These are phyloP conservation scores for Lactarius deliciosus DNA, from an alignment of 768 basidiomycete genomes.

Conservation along the genomic window DNA sequence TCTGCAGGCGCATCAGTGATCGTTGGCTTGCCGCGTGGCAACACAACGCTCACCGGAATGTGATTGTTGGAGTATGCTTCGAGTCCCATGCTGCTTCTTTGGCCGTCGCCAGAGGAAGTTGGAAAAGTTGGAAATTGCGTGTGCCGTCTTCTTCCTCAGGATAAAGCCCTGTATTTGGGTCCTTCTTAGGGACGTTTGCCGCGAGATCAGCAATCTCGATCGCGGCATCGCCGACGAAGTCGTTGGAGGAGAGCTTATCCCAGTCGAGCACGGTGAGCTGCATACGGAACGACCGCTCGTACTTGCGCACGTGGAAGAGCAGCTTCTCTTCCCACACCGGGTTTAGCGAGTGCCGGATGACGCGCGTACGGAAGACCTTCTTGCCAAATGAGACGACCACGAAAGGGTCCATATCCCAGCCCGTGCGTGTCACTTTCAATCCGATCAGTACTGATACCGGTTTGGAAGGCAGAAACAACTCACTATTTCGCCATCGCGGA, in stretches of 20 bases:
- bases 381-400: conserved; percentile 95
- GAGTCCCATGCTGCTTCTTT: conserved; percentile 71
- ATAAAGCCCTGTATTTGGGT: conserved; percentile 54
- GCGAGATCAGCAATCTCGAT: conserved; percentile 70
- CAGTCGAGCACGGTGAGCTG: conserved; percentile 90
- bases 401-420: conserved; percentile 98
- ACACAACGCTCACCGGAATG: conserved; percentile 53
- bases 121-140: conserved; percentile 69
- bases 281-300: conserved; percentile 76
- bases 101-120: conserved; percentile 57
- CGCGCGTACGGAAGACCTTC: conserved; percentile 92
- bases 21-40: neutral
- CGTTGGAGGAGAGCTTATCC: conserved; percentile 92
- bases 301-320: conserved; percentile 89
- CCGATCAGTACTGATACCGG: neutral
- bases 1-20: conserved; percentile 39
- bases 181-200: conserved; percentile 47
- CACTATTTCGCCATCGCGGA: conserved; percentile 84
- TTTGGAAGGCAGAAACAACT: conserved; percentile 35
- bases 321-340: conserved; percentile 95
- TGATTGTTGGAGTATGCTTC: conserved; percentile 67
- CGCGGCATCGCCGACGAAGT: conserved; percentile 77
- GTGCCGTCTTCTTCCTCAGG: conserved; percentile 53
- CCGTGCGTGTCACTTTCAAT: conserved; percentile 70
- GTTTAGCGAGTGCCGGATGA: conserved; percentile 80